Conservation (phyloP, 371 early-diverging fungal species). For the Syncephalastrum contaminatum region DNA sequence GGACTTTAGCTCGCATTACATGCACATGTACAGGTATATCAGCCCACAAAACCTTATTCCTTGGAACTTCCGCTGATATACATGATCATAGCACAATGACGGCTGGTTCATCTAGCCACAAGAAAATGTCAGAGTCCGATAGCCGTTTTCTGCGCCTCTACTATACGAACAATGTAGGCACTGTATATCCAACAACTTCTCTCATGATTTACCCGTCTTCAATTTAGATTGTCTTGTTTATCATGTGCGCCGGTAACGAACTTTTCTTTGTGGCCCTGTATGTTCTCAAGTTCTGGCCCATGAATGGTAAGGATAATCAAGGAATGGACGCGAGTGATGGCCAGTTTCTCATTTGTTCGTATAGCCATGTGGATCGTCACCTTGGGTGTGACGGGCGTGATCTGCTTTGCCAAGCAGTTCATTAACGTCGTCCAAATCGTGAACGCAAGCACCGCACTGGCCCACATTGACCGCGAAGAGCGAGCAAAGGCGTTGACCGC, state of each 20-base stretch:
- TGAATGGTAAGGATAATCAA: slow-evolving; percentile 27
- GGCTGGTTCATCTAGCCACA: slow-evolving; percentile 89
- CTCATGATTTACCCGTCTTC: neutral
- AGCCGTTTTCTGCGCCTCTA: slow-evolving; percentile 83
- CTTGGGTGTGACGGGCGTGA: slow-evolving; percentile 65
- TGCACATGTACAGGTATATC: slow-evolving; percentile 93
- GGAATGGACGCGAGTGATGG: neutral
- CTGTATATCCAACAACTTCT: neutral
- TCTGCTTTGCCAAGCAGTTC: slow-evolving; percentile 85
- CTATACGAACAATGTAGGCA: slow-evolving; percentile 78
- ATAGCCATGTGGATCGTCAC: slow-evolving; percentile 22
- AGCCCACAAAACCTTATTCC: neutral
- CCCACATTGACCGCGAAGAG: slow-evolving; percentile 68
- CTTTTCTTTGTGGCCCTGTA: slow-evolving; percentile 86
- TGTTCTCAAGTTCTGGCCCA: slow-evolving; percentile 47
- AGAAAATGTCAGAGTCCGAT: slow-evolving; percentile 69
- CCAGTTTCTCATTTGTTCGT: slow-evolving; percentile 17
- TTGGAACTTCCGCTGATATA: neutral
- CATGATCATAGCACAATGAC: slow-evolving; percentile 65
- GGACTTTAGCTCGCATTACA: slow-evolving; percentile 94
- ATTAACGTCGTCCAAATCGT: slow-evolving; percentile 91
- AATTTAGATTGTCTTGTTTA: slow-evolving; percentile 75
- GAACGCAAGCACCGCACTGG: slow-evolving; percentile 80
- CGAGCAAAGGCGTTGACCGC: slow-evolving; percentile 35
- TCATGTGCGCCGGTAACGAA: slow-evolving; percentile 91